phyloP scores from a whole-genome alignment of 2,329 filamentous ascomycete genomes.

The Botrytis hyacinthi region DNA sequence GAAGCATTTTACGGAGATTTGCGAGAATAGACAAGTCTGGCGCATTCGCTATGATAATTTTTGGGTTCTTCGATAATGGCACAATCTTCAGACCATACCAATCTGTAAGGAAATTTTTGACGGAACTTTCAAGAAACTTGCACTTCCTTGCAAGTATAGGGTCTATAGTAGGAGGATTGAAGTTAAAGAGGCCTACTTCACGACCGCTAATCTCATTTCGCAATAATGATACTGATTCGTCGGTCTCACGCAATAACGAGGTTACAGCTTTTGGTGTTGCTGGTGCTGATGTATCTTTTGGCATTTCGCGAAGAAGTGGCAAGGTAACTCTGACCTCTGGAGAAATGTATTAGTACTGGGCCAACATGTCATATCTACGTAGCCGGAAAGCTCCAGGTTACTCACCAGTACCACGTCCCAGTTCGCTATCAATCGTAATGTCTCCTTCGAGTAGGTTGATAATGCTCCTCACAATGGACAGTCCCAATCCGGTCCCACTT shows the following conservation, averaged over 20 bases:
- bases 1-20: conserved; percentile 21
- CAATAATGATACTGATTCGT: conserved; percentile 33
- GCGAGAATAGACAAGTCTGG: conserved; percentile 25
- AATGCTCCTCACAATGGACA: conserved; percentile 63
- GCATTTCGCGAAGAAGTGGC: conserved; percentile 36
- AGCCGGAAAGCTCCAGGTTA: neutral
- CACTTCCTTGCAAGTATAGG: conserved; percentile 29
- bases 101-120: conserved; percentile 34
- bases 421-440: conserved; percentile 56
- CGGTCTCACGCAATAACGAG: conserved; percentile 27
- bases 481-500: conserved; percentile 60
- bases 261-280: conserved; percentile 27
- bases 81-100: conserved; percentile 39
- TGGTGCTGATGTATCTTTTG: conserved; percentile 26
- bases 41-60: conserved; percentile 36
- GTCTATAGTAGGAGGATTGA: conserved; percentile 31
- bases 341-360: conserved; percentile 21
- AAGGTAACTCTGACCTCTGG: conserved; percentile 38
- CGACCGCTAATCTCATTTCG: conserved; percentile 28
- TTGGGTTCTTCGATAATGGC: conserved; percentile 28
- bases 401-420: conserved; percentile 55
- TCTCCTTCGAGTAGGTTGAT: conserved; percentile 59
- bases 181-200: conserved; percentile 34
- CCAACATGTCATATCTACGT: neutral
- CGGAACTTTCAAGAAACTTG: conserved; percentile 31